A percentile compares a stretch with the other conserved stretches of the same genome.
phyloP scores from a whole-genome alignment of 2,329 filamentous ascomycete species.

The Orbilia blumenaviensis region DNA sequence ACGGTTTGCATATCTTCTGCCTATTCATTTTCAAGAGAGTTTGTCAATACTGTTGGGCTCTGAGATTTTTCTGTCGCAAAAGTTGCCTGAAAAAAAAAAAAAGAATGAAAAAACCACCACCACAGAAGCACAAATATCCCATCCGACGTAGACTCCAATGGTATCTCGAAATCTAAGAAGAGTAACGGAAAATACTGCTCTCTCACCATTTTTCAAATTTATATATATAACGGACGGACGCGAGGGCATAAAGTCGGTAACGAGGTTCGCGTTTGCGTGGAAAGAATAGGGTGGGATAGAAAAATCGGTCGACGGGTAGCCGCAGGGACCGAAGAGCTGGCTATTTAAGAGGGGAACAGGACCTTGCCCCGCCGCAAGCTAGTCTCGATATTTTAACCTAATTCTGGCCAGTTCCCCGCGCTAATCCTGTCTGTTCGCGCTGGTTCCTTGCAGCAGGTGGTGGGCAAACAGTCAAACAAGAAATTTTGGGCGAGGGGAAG shows the following conservation, averaged over 20 bases:
- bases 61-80: background rate
- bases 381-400: constrained; percentile 14
- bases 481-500: background rate
- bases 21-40: constrained; percentile 5
- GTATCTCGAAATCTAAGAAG: background rate
- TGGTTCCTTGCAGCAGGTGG: constrained; percentile 2
- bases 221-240: background rate
- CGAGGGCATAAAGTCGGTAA: background rate
- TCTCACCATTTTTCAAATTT: constrained; percentile 1
- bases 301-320: constrained; percentile 6
- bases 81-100: background rate
- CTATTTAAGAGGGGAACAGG: constrained; percentile 42
- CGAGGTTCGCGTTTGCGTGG: background rate
- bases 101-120: no score
- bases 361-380: constrained; percentile 21
- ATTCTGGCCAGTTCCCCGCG: constrained; percentile 16
- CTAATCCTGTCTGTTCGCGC: constrained; percentile 32
- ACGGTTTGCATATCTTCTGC: constrained; percentile 41
- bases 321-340: constrained; percentile 6
- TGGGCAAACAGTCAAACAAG: constrained; percentile 1
- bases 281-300: constrained; percentile 6
- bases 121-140: no score
- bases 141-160: no score
- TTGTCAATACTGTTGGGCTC: background rate
- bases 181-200: background rate